Conservation (phyloP, 1,284 basidiomycete genomes). For the Sporisorium graminicola region DNA sequence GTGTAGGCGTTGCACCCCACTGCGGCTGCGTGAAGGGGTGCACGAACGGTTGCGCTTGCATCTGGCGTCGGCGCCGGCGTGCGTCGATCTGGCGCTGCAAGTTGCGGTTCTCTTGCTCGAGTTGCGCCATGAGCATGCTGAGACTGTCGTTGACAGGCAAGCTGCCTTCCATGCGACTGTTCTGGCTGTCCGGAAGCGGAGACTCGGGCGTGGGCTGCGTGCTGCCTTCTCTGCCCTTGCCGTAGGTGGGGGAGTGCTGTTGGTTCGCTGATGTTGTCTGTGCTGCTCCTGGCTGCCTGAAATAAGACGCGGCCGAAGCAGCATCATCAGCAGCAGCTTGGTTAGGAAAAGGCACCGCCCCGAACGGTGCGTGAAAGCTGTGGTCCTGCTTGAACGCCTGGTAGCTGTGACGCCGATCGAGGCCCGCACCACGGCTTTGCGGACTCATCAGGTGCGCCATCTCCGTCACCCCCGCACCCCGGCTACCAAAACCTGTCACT, state of each 20-base stretch:
- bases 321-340: background rate
- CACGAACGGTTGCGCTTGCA: background rate
- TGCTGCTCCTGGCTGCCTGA: too few species aligned
- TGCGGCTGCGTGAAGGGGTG: slow-evolving; percentile 1
- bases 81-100: slow-evolving; percentile 10
- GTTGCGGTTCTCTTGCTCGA: slow-evolving; percentile 16
- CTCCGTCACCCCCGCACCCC: background rate
- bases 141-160: slow-evolving; percentile 9
- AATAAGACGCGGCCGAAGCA: background rate
- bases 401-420: slow-evolving; percentile 5
- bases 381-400: background rate
- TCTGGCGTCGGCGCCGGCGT: background rate
- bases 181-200: background rate
- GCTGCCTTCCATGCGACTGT: background rate
- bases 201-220: background rate
- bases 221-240: slow-evolving; percentile 2
- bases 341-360: too few species aligned
- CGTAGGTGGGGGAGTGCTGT: background rate
- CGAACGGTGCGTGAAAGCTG: background rate
- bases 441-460: background rate
- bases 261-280: background rate
- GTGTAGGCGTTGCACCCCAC: background rate
- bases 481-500: background rate
- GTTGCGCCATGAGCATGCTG: slow-evolving; percentile 1
- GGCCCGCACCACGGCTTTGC: background rate